Evolutionary conservation across 495 filamentous ascomycete genomes (phyloP).

Genomic region (Elaphomyces granulatus): DNA sequence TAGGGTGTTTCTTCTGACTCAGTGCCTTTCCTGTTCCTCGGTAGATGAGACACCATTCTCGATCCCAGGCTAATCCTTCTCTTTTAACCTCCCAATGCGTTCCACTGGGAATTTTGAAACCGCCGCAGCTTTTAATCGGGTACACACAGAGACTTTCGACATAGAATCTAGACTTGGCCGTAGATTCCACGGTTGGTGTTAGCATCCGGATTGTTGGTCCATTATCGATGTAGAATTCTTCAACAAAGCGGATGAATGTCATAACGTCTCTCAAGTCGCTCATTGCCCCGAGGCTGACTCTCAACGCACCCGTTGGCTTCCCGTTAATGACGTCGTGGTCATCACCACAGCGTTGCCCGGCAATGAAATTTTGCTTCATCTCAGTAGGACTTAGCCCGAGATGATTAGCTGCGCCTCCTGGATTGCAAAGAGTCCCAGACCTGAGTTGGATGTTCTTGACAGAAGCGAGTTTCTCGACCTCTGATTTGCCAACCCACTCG

Average conservation of each 20-base stretch:
- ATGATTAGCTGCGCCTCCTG: conserved; percentile 60
- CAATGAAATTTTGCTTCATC: conserved; percentile 64
- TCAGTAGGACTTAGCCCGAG: conserved; percentile 61
- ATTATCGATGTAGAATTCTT: conserved; percentile 61
- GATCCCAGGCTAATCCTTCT: conserved; percentile 79
- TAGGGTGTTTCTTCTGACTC: conserved; percentile 69
- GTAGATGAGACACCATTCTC: conserved; percentile 88
- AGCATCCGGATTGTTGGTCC: conserved; percentile 13
- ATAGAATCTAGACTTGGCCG: conserved; percentile 20
- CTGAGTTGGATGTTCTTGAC: conserved; percentile 68
- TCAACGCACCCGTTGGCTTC: conserved; percentile 75
- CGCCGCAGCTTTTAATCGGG: conserved; percentile 82
- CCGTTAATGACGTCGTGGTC: conserved; percentile 70
- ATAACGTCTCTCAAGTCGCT: conserved; percentile 65
- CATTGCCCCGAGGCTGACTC: conserved; percentile 79
- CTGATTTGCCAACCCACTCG: conserved; percentile 62
- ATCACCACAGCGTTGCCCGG: conserved; percentile 64
- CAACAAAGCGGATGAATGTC: conserved; percentile 51
- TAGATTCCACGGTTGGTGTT: conserved; percentile 9
- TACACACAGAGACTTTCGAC: conserved; percentile 54
- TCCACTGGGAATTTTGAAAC: conserved; percentile 51
- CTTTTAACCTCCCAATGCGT: conserved; percentile 56
- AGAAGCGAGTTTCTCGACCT: conserved; percentile 70
- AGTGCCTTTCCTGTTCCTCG: conserved; percentile 62
- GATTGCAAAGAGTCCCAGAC: conserved; percentile 82